Conservation (phyloP, 2,329 filamentous ascomycete genomes). For the Penicillium sp. region DNA sequence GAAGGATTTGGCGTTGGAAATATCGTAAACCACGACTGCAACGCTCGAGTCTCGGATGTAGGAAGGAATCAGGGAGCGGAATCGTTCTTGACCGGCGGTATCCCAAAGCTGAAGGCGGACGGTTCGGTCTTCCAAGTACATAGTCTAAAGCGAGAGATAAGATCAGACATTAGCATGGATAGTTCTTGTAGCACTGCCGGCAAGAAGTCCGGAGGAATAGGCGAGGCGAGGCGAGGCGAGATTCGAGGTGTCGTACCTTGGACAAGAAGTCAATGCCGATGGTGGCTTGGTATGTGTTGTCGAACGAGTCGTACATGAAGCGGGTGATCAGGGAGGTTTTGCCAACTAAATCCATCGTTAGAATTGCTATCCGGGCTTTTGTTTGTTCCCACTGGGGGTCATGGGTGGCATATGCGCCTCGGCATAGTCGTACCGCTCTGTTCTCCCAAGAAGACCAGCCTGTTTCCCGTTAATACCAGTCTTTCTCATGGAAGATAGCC, state of each 20-base stretch:
- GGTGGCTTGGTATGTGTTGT: conserved; percentile 99
- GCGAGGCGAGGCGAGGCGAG: neutral
- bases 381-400: neutral
- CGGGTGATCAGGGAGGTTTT: conserved; percentile 98
- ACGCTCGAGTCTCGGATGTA: conserved; percentile 99
- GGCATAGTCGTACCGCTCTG: conserved; percentile 78
- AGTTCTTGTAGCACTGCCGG: neutral
- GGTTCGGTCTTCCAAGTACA: conserved; percentile 99
- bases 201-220: neutral
- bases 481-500: conserved; percentile 6
- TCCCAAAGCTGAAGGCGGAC: conserved; percentile 98
- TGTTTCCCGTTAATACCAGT: conserved; percentile 49
- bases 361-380: conserved; percentile 12
- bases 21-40: conserved; percentile 98
- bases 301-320: conserved; percentile 99
- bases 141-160: conserved; percentile 67
- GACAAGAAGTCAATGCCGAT: conserved; percentile 99
- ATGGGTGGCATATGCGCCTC: conserved; percentile 17
- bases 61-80: conserved; percentile 94
- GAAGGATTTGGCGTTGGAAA: conserved; percentile 96
- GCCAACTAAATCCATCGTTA: conserved; percentile 69
- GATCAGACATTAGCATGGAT: conserved; percentile 15
- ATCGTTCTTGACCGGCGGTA: conserved; percentile 95
- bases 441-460: conserved; percentile 96
- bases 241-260: conserved; percentile 67